phyloP scores from a whole-genome alignment of 1,139 yeast genomes.

The Taphrina populina region DNA sequence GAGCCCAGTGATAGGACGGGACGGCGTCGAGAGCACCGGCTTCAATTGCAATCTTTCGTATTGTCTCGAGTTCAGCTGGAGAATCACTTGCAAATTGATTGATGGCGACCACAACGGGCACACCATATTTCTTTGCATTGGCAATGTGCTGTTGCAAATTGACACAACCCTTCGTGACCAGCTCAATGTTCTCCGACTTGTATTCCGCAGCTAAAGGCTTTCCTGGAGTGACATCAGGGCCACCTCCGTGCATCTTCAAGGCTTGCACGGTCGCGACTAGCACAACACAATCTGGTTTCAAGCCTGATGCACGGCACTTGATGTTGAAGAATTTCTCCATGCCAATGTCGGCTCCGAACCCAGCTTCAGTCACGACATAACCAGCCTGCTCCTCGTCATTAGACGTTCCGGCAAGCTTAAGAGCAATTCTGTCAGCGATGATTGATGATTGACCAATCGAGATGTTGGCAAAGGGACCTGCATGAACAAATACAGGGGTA shows the following conservation, averaged over 20 bases:
- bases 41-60: slow-evolving; percentile 75
- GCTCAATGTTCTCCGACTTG: slow-evolving; percentile 78
- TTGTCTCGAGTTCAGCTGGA: slow-evolving; percentile 76
- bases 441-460: slow-evolving; percentile 68
- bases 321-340: slow-evolving; percentile 97
- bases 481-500: slow-evolving; percentile 96
- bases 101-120: slow-evolving; percentile 95
- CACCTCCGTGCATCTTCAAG: slow-evolving; percentile 96
- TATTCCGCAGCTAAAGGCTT: slow-evolving; percentile 84
- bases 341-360: slow-evolving; percentile 99
- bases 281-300: slow-evolving; percentile 86
- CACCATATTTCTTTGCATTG: slow-evolving; percentile 81
- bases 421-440: slow-evolving; percentile 91
- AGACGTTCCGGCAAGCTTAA: slow-evolving; percentile 81
- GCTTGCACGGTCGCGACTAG: slow-evolving; percentile 98
- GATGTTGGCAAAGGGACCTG: slow-evolving; percentile 98
- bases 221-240: slow-evolving; percentile 96
- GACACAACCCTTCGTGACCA: slow-evolving; percentile 79
- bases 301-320: slow-evolving; percentile 90
- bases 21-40: slow-evolving; percentile 97
- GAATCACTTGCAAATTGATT: slow-evolving; percentile 88
- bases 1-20: slow-evolving; percentile 96
- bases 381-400: slow-evolving; percentile 68
- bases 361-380: slow-evolving; percentile 95
- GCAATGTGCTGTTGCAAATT: slow-evolving; percentile 88